Evolutionary conservation across 306 rosid genomes (phyloP).

Genomic region (Urtica urens): DNA sequence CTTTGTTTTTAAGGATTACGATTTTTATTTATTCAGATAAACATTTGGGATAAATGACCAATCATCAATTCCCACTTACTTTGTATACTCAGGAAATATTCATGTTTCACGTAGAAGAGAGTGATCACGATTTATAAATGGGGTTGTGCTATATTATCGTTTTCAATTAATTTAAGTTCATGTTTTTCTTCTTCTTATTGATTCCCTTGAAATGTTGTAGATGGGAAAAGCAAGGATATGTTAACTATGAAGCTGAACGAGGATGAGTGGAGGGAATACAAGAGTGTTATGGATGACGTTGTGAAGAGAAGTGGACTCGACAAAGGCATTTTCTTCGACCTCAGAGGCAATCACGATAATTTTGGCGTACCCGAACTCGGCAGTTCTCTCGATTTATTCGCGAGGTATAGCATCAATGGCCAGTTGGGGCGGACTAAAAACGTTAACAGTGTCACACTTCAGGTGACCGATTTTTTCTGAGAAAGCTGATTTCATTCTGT

Average conservation of each 20-base stretch:
- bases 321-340: conserved; percentile 58
- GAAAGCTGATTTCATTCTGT: conserved; percentile 6
- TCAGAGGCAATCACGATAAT: conserved; percentile 82
- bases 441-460: conserved; percentile 64
- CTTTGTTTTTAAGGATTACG: no score
- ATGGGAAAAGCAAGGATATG: conserved; percentile 86
- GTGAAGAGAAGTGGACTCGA: conserved; percentile 54
- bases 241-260: conserved; percentile 77
- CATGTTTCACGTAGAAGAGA: no score
- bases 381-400: conserved; percentile 69
- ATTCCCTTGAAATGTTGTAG: conserved; percentile 23
- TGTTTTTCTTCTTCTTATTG: background rate
- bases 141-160: no score
- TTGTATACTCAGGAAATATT: no score
- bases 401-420: conserved; percentile 72
- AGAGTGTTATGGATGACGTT: conserved; percentile 47
- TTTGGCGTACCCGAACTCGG: conserved; percentile 71
- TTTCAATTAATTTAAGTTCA: no score
- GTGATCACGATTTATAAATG: no score
- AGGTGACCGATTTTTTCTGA: no score
- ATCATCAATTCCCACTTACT: no score
- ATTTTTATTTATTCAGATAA: no score
- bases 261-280: conserved; percentile 83
- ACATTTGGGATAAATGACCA: no score
- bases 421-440: conserved; percentile 49